Base-by-base conservation (phyloP, 495 filamentous ascomycete genomes). In the Lophiotrema nucula region DNA sequence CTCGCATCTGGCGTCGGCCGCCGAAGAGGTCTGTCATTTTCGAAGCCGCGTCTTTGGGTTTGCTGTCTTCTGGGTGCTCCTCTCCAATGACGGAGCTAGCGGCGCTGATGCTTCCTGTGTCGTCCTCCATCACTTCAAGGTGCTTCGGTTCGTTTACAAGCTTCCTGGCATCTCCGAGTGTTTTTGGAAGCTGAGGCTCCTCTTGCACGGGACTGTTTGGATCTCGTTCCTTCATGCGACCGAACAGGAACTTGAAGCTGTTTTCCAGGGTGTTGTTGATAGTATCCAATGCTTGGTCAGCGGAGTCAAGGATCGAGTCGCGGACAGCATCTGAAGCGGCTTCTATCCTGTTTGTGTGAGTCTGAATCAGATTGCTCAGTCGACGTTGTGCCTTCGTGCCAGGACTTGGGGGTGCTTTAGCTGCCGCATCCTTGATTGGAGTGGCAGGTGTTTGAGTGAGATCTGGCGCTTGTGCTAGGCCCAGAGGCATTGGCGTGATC, bases 231-330 rank as follows among this genome's bases (percentile, higher is more conserved):
- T 87, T 87, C 23, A 97, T 81, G 61, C 90, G 88, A 33, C 92
- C 92, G 47, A 99, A 85, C 10, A 97, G 75, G 58, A 97, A 95
- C 64, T 92, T 95, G 74, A 96, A 95, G 66, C 89, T 95, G 62
- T 87, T 88, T 26, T 92, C 90, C 10, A 99, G 75, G 21, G 92
- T 88, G 53, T 78, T 88, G 52, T 92, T 83, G 54, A 99, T 92
- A 11, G 86, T 92, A 58, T 96, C 95, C 62, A 97, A 74, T 8
- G 90, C 79, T 66, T 95, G 88, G 64, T 97, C 95, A 15, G 93
- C 93, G 11, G 87, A 92, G 55, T 76, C 88, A 28, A 93, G 82
- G 12, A 97, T 83, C 8, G 86, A 85, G 71, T 93, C 91, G 45
- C 88, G 67, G 11, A 70, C 81, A 6, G 86, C 85, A 73, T 92